Percentiles rank a stretch among this genome's conserved stretches.
phyloP scores from a whole-genome alignment of 805 yeast genomes.

The Ogataea trehalophila region DNA sequence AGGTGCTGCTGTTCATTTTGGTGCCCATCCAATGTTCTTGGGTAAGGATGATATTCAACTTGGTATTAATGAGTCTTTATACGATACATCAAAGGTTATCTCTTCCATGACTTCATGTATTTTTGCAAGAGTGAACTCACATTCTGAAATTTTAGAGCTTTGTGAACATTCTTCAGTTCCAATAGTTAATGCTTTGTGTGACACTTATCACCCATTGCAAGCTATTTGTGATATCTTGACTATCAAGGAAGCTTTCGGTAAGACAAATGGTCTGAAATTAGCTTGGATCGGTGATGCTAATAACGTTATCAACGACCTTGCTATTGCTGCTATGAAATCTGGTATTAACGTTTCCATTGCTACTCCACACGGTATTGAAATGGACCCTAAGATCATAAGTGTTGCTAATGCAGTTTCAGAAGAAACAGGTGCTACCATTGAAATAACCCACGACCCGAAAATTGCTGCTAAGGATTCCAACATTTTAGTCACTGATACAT shows the following conservation, averaged over 20 bases:
- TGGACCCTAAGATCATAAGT: slow-evolving; percentile 49
- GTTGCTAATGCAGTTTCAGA: slow-evolving; percentile 50
- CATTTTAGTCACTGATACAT: slow-evolving; percentile 90
- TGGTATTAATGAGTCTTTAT: slow-evolving; percentile 89
- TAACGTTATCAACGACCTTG: slow-evolving; percentile 90
- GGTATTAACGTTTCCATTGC: slow-evolving; percentile 83
- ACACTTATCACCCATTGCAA: slow-evolving; percentile 89
- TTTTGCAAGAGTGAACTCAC: slow-evolving; percentile 91
- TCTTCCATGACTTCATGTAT: slow-evolving; percentile 96
- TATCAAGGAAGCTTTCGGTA: slow-evolving; percentile 69
- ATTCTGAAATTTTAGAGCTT: slow-evolving; percentile 74
- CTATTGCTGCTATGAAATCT: slow-evolving; percentile 77
- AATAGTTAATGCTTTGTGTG: slow-evolving; percentile 90
- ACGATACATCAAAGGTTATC: slow-evolving; percentile 83
- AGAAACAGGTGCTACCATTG: slow-evolving; percentile 49
- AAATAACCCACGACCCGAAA: slow-evolving; percentile 66
- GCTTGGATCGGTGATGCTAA: slow-evolving; percentile 98
- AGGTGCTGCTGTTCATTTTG: slow-evolving; percentile 89
- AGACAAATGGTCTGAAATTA: slow-evolving; percentile 57
- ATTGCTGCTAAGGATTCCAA: slow-evolving; percentile 71
- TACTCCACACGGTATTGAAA: slow-evolving; percentile 71
- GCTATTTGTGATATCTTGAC: slow-evolving; percentile 90
- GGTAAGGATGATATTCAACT: slow-evolving; percentile 96
- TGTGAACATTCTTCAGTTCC: slow-evolving; percentile 83
- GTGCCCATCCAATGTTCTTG: slow-evolving; percentile 93